Conservation (phyloP, 2,329 filamentous ascomycete species). For the Incumbomyces lentus region DNA sequence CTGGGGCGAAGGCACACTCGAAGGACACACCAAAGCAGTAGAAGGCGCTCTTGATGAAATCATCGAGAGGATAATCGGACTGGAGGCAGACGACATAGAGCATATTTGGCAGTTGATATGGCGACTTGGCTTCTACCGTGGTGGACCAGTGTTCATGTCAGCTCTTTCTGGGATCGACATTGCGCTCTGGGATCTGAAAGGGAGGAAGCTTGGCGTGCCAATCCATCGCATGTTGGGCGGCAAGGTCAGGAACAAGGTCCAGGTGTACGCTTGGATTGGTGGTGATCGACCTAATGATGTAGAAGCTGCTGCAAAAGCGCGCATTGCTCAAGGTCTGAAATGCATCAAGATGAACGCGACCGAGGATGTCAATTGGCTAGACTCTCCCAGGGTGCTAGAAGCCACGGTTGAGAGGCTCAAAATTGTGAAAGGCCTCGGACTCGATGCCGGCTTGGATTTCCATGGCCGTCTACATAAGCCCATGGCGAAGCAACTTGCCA, state of each 20-base stretch:
- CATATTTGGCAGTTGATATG: slow-evolving; percentile 60
- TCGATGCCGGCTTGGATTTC: slow-evolving; percentile 68
- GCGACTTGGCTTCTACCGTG: slow-evolving; percentile 63
- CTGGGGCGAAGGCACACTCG: slow-evolving; percentile 66
- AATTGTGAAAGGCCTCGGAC: slow-evolving; percentile 56
- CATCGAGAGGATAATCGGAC: slow-evolving; percentile 50
- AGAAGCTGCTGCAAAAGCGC: slow-evolving; percentile 46
- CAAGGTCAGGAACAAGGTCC: slow-evolving; percentile 56
- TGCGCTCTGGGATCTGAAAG: slow-evolving; percentile 67
- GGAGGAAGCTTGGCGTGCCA: slow-evolving; percentile 51
- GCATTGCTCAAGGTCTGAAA: slow-evolving; percentile 30
- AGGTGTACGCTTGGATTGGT: slow-evolving; percentile 66
- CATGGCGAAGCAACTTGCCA: slow-evolving; percentile 64
- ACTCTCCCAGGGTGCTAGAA: slow-evolving; percentile 56
- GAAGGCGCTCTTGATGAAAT: slow-evolving; percentile 64
- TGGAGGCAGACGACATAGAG: slow-evolving; percentile 68
- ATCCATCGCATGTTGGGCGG: slow-evolving; percentile 66
- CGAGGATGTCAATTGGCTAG: slow-evolving; percentile 62
- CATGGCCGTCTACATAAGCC: slow-evolving; percentile 64
- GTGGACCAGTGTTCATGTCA: slow-evolving; percentile 71
- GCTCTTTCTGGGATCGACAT: slow-evolving; percentile 70
- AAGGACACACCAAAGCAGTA: slow-evolving; percentile 63
- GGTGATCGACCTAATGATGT: slow-evolving; percentile 59
- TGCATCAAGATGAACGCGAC: slow-evolving; percentile 65
- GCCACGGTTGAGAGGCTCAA: slow-evolving; percentile 57